A percentile compares a stretch with the other conserved stretches of the same genome.
Conservation (phyloP, 345 rosid species). For the Lepidium sativum region DNA sequence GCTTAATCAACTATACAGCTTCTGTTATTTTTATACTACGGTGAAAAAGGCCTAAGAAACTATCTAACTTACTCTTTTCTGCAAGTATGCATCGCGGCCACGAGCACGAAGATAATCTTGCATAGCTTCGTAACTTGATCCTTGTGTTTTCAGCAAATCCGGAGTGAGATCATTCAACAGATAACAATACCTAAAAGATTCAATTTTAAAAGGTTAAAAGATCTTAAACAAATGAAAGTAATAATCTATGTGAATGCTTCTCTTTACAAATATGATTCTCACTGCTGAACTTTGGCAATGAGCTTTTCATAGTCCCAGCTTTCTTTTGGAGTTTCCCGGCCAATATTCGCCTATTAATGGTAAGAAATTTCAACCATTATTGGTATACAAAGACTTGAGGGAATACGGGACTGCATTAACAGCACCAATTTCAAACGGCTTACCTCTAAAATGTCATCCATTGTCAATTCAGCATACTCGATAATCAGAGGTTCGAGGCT, state of each 20-base stretch:
- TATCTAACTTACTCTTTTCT: constrained; percentile 54
- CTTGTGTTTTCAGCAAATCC: constrained; percentile 56
- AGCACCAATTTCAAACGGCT: constrained; percentile 4
- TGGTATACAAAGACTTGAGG: neutral
- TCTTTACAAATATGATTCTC: constrained; percentile 20
- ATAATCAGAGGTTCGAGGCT: constrained; percentile 74
- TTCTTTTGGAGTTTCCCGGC: constrained; percentile 58
- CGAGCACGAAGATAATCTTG: constrained; percentile 71
- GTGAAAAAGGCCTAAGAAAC: neutral
- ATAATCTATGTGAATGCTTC: neutral
- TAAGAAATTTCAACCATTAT: neutral
- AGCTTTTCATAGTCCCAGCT: constrained; percentile 92
- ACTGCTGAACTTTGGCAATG: constrained; percentile 89
- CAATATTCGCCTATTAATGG: constrained; percentile 67
- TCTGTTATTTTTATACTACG: neutral
- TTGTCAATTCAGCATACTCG: constrained; percentile 95
- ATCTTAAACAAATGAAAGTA: neutral
- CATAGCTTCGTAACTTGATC: constrained; percentile 58
- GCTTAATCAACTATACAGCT: constrained; percentile 5
- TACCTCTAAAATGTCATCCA: constrained; percentile 96
- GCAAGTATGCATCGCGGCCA: constrained; percentile 86
- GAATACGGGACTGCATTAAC: neutral
- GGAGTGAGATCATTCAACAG: constrained; percentile 73
- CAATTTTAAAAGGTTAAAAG: neutral
- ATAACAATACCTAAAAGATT: constrained; percentile 69